Evolutionary conservation across 2,329 filamentous ascomycete genomes (phyloP), one percentile per base, ranked within the genome.

Genomic region (Monilinia aucupariae): DNA sequence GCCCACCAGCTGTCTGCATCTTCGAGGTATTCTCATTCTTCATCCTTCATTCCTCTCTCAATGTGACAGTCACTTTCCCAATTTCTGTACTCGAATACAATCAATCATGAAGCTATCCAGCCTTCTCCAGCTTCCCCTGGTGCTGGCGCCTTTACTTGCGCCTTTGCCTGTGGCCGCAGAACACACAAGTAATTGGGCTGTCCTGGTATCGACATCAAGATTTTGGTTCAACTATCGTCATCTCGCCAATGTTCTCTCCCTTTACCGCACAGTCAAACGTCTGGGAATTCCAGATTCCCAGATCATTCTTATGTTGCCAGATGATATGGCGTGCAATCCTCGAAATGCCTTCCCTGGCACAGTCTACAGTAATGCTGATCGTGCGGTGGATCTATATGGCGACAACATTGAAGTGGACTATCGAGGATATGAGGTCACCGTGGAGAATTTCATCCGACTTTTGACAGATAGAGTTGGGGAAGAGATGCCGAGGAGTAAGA

Each of bases 171-270:
- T 71, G 30, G 75, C 75, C 34, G 84, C 86, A 68, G 88, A 93
- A 71, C 94, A 99, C 78, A 99, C 94, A 20, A 97, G 91, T 74
- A 99, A 99, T 78, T 99, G 94, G 94, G 94, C 94, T 12, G 94
- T 99, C 66, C 87, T 99, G n/a, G 94, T 99, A 64, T 94, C 90
- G 68, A 99, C 94, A 7, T 99, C 94, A 60, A 90, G 94, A 61
- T 99, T 99, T 82, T 99, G 94, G 94, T 99, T 99, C 86, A 99
- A 99, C 79, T 99, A 99, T 78, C 90, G 94, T 64, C 94, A 99
- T 76, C 88, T 99, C 59, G 92, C 94, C 76, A 99, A 99, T 78
- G 94, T 96, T 22, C 86, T 99, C 65, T 97, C 93, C 64, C 87
- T 99, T 67, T 99, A 99, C 78, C 91, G 94, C 64, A 99, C 94